A percentile compares a stretch with the other conserved stretches of the same genome.
These are phyloP conservation scores for Heteromeles arbutifolia DNA, from an alignment of 306 rosid species.

Conservation along the genomic window DNA sequence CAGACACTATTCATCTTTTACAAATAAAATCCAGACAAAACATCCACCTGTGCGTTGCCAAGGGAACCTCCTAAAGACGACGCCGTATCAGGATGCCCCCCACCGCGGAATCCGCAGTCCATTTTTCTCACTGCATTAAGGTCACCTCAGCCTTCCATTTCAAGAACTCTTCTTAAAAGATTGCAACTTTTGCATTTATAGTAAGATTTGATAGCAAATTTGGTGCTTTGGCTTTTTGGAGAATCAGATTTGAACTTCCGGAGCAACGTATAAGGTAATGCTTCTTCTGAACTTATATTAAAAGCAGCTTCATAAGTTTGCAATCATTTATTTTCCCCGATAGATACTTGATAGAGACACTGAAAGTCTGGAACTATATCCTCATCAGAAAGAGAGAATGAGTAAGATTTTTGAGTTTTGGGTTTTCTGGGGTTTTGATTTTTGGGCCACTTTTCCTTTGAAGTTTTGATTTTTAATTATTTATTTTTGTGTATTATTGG, in stretches of 20 bases:
- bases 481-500: background rate
- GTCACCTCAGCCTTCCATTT: background rate
- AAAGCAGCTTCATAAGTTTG: background rate
- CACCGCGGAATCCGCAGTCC: background rate
- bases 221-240: background rate
- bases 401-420: background rate
- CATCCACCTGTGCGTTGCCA: background rate
- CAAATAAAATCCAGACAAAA: background rate
- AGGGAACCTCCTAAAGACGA: background rate
- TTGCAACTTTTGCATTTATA: background rate
- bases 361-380: background rate
- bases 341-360: background rate
- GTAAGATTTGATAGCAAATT: background rate
- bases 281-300: background rate
- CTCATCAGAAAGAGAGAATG: background rate
- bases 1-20: background rate
- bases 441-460: background rate
- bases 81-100: background rate
- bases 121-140: background rate
- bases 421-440: background rate
- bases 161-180: background rate
- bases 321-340: background rate
- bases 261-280: background rate
- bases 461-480: background rate
- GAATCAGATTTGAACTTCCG: background rate